Conservation (phyloP, 495 filamentous ascomycete species). For the Amphirosellinia nigrospora region DNA sequence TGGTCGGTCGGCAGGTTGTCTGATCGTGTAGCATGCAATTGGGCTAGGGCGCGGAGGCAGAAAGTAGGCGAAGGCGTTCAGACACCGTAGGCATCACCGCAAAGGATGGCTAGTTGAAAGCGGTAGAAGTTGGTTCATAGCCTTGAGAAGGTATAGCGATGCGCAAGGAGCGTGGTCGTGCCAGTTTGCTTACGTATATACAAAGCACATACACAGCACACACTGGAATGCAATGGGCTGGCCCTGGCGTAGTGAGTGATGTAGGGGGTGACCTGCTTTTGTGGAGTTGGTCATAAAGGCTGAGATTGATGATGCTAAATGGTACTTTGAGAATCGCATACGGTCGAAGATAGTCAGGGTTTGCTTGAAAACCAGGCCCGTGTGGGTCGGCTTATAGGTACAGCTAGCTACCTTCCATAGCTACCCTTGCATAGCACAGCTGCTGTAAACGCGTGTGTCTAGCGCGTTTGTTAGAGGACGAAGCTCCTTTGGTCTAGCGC, state of each 20-base stretch:
- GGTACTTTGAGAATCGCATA: not conserved
- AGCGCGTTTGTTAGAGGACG: slow-evolving; percentile 12
- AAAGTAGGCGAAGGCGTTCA: not conserved
- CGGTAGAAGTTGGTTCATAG: not conserved
- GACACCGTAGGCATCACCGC: slow-evolving; percentile 18
- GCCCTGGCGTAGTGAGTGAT: not conserved
- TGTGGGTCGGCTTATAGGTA: slow-evolving; percentile 15
- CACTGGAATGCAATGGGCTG: not conserved
- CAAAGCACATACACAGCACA: not conserved
- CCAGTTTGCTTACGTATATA: not conserved
- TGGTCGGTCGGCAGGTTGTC: slow-evolving; percentile 1
- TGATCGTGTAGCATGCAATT: not conserved
- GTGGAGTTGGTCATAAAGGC: not conserved
- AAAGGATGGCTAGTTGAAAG: not conserved
- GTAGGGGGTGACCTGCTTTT: not conserved
- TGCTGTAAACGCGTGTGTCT: slow-evolving; percentile 6
- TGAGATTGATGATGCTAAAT: not conserved
- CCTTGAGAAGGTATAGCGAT: not conserved
- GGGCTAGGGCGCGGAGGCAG: not conserved
- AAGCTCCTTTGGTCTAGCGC: not conserved
- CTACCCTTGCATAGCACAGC: not conserved
- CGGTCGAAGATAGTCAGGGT: not conserved
- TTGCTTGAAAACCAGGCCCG: not conserved
- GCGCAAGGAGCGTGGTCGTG: not conserved
- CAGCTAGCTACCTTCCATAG: no score